These are phyloP conservation scores for Aspergillus sparsus DNA, from an alignment of 495 filamentous ascomycete species.

Conservation along the genomic window DNA sequence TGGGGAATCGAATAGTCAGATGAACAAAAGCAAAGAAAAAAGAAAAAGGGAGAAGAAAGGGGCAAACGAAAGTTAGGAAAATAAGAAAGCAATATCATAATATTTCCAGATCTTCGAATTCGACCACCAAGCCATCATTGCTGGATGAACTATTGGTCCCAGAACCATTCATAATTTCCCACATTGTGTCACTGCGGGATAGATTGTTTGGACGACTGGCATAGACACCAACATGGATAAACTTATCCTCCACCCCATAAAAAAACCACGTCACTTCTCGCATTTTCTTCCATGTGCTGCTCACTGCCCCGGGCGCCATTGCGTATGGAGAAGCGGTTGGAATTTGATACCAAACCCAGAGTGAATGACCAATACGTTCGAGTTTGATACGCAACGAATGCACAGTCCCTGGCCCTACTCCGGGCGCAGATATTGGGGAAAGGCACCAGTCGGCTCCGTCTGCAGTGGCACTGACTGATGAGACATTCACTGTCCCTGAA, in stretches of 20 bases:
- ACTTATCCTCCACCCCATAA: constrained; percentile 61
- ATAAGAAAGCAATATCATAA: constrained; percentile 33
- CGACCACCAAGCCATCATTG: constrained; percentile 51
- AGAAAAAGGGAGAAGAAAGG: background rate
- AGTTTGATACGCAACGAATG: constrained; percentile 57
- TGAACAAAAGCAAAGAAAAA: background rate
- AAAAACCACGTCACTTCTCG: constrained; percentile 63
- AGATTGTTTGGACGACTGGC: constrained; percentile 53
- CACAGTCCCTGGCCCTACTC: constrained; percentile 25
- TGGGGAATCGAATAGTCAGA: too few relatives aligned
- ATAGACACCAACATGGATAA: constrained; percentile 57
- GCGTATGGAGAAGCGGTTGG: constrained; percentile 40
- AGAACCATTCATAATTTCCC: constrained; percentile 48
- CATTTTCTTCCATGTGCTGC: constrained; percentile 57
- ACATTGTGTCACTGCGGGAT: constrained; percentile 39
- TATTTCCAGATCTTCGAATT: constrained; percentile 61
- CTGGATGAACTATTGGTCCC: constrained; percentile 26
- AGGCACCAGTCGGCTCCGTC: constrained; percentile 61
- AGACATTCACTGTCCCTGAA: constrained; percentile 53
- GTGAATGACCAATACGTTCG: constrained; percentile 56
- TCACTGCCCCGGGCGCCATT: constrained; percentile 41
- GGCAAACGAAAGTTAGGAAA: background rate
- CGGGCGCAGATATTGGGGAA: constrained; percentile 42
- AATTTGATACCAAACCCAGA: constrained; percentile 61
- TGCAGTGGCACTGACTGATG: constrained; percentile 55